Evolutionary conservation across 352 stramenopile species (phyloP).

Genomic region (Phytophthora pseudosyringae): DNA sequence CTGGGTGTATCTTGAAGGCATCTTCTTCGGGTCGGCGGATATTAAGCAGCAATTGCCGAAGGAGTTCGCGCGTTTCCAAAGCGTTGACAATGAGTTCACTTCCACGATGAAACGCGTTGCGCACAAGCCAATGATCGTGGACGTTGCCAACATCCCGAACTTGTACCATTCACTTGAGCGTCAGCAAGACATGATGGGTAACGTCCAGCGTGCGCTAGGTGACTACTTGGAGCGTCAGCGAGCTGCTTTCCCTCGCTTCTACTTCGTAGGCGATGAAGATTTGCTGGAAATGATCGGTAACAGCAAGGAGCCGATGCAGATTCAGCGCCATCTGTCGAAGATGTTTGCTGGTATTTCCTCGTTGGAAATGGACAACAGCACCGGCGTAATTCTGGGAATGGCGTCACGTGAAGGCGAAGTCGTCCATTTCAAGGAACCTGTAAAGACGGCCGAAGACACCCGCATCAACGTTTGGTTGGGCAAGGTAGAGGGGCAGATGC

Average conservation of each 20-base stretch:
- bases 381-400: slow-evolving; percentile 92
- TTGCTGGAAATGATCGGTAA: slow-evolving; percentile 99
- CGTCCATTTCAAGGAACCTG: slow-evolving; percentile 93
- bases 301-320: slow-evolving; percentile 97
- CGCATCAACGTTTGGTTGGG: slow-evolving; percentile 96
- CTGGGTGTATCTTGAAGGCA: slow-evolving; percentile 99
- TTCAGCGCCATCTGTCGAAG: slow-evolving; percentile 97
- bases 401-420: slow-evolving; percentile 99
- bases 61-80: slow-evolving; percentile 98
- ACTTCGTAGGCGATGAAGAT: slow-evolving; percentile 99
- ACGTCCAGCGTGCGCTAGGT: slow-evolving; percentile 99
- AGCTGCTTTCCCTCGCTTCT: slow-evolving; percentile 98
- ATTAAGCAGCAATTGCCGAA: slow-evolving; percentile 99
- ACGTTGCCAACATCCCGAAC: slow-evolving; percentile 91
- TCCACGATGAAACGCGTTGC: slow-evolving; percentile 98
- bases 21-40: slow-evolving; percentile 98
- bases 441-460: slow-evolving; percentile 92
- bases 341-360: slow-evolving; percentile 99
- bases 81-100: slow-evolving; percentile 99
- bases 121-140: slow-evolving; percentile 96
- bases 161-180: slow-evolving; percentile 93
- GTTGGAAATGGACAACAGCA: slow-evolving; percentile 83
- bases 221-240: slow-evolving; percentile 99
- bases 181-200: slow-evolving; percentile 97
- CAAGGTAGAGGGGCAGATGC: slow-evolving; percentile 98